Base-by-base conservation (phyloP, 2,329 filamentous ascomycete genomes). In the Acrocalymma vagum region DNA sequence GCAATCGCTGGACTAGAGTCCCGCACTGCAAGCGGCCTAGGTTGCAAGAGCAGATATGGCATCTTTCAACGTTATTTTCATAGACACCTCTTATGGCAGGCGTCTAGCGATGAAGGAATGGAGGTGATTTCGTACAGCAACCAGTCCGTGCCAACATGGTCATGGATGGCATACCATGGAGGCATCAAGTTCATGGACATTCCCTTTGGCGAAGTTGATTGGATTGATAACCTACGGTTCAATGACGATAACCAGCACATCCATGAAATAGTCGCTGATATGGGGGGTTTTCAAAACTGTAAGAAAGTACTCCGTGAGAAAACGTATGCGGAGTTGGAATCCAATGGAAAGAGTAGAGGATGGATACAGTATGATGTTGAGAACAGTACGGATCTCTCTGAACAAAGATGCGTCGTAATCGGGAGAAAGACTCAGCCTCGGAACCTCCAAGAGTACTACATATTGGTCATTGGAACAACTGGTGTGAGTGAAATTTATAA, bases 121-220 rank as follows among this genome's bases (percentile, higher is more conserved):
- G 27, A 27, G 32, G n/a, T 9, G 22, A 36, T 36, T 26, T n/a
- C 14, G 20, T 27, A 27, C 21, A 13, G 8, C 10, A 18, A n/a
- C 11, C 30, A 20, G 7, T 8, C 13, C 13, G 32, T 36, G 22
- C 32, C 32, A 14, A 26, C 32, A 13, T 36, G 32, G 32, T 36
- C 32, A 14, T 36, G 21, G 32, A 25, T 36, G 20, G 20, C 32
- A 27, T 26, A 36, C n/a, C 14, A 27, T 14, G 32, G 32, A 36
- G n/a, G 9, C 11, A 36, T 36, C n/a, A 4, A 38, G 14, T 22
- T n/a, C n/a, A n/a, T n/a, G n/a, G n/a, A 28, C 17, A 15, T 36
- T 17, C 23, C 23, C n/a, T 36, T 28, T 21, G 23, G 66, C 65
- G 18, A 56, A 55, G 7, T 51, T 68, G 11, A 58, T 60, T 39